These are phyloP conservation scores for Ophiocordyceps unilateralis DNA, from an alignment of 2,329 filamentous ascomycete genomes.

Conservation along the genomic window DNA sequence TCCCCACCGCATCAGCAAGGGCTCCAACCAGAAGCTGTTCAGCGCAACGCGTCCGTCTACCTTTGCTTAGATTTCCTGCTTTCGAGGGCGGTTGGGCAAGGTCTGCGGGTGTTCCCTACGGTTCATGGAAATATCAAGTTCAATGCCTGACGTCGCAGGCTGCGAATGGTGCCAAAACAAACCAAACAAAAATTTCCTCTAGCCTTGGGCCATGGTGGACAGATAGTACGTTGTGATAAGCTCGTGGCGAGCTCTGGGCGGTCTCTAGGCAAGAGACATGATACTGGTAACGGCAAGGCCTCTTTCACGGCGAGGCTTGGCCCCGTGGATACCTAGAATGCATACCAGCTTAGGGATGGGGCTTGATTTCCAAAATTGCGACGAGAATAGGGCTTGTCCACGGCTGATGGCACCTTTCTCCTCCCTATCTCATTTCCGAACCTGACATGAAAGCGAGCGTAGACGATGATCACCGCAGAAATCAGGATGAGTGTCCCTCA, in stretches of 20 bases:
- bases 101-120: constrained; percentile 43
- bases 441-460: too few relatives aligned
- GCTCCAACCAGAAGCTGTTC: constrained; percentile 78
- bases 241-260: background rate
- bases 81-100: constrained; percentile 33
- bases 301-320: too few relatives aligned
- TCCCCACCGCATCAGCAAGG: constrained; percentile 83
- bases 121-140: constrained; percentile 42
- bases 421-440: too few relatives aligned
- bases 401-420: too few relatives aligned
- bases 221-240: background rate
- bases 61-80: constrained; percentile 68
- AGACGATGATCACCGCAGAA: too few relatives aligned
- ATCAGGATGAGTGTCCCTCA: too few relatives aligned
- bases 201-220: background rate
- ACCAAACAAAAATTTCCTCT: background rate
- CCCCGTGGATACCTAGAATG: too few relatives aligned
- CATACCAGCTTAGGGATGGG: too few relatives aligned
- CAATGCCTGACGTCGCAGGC: constrained; percentile 34
- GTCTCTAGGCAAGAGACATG: background rate
- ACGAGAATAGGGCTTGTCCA: too few relatives aligned
- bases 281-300: background rate
- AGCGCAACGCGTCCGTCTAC: constrained; percentile 84
- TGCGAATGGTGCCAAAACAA: constrained; percentile 24
- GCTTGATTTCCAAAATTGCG: too few relatives aligned